phyloP scores from a whole-genome alignment of 495 filamentous ascomycete genomes.

The Penicillium arizonense region DNA sequence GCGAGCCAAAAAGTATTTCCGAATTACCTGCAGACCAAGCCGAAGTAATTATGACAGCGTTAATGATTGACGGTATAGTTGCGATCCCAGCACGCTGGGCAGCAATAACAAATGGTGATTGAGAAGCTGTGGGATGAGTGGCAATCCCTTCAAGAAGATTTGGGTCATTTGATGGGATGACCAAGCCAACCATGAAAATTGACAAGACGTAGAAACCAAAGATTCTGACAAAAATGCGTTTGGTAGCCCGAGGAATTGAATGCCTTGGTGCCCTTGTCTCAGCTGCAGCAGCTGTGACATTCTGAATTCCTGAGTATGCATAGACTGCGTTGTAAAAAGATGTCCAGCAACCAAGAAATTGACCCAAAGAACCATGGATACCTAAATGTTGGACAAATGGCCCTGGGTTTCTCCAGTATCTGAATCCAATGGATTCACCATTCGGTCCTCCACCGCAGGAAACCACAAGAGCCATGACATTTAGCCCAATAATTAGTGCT shows the following conservation, averaged over 20 bases:
- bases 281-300: constrained; percentile 40
- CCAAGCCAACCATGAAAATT: constrained; percentile 34
- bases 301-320: constrained; percentile 48
- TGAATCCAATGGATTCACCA: constrained; percentile 14
- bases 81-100: constrained; percentile 24
- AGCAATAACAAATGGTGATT: constrained; percentile 54
- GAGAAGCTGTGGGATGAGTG: constrained; percentile 15
- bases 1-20: constrained; percentile 36
- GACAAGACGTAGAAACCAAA: constrained; percentile 32
- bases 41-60: constrained; percentile 38
- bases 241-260: constrained; percentile 30
- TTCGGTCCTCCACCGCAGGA: constrained; percentile 24
- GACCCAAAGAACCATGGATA: constrained; percentile 2
- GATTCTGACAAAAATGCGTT: constrained; percentile 30
- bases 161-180: constrained; percentile 41
- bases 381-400: constrained; percentile 18
- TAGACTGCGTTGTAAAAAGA: constrained; percentile 53
- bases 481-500: constrained; percentile 42
- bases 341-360: constrained; percentile 46
- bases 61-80: constrained; percentile 45
- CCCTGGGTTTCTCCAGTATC: constrained; percentile 16
- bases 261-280: constrained; percentile 30
- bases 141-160: constrained; percentile 34
- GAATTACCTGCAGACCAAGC: constrained; percentile 40
- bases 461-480: constrained; percentile 37